Conservation (phyloP, 129 eudicot species). For the Artemisia argyi region DNA sequence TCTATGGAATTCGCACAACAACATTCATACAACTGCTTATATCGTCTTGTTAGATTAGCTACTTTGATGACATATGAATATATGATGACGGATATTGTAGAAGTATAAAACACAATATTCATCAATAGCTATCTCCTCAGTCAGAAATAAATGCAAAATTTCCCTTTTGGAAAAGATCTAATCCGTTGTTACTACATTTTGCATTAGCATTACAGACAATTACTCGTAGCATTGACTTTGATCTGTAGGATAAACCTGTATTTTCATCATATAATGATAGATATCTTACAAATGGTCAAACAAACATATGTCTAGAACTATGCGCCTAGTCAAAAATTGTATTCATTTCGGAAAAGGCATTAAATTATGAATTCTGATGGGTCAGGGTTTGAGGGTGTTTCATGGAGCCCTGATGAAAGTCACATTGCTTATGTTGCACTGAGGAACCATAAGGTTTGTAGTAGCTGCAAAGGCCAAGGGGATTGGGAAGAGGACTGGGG, state of each 20-base stretch:
- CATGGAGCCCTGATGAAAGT: constrained; percentile 90
- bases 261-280: neutral
- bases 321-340: neutral
- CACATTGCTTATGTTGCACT: constrained; percentile 76
- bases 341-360: neutral
- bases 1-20: neutral
- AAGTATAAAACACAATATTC: neutral
- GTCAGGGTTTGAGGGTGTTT: constrained; percentile 92
- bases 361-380: neutral
- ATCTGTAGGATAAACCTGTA: neutral
- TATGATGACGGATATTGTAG: neutral
- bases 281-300: neutral
- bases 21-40: neutral
- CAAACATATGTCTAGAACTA: neutral
- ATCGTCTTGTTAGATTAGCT: neutral
- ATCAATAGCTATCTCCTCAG: too few species aligned
- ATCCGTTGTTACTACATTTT: neutral
- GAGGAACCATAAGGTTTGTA: constrained; percentile 88
- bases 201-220: neutral
- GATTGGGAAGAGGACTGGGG: constrained; percentile 95
- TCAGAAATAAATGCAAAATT: neutral
- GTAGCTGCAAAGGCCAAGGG: constrained; percentile 88
- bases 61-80: neutral
- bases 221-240: neutral
- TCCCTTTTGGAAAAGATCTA: neutral